Percentiles rank a stretch among this genome's conserved stretches.
Evolutionary conservation across 768 basidiomycete genomes (phyloP).

Genomic region (Termitomyces eurrhizus): DNA sequence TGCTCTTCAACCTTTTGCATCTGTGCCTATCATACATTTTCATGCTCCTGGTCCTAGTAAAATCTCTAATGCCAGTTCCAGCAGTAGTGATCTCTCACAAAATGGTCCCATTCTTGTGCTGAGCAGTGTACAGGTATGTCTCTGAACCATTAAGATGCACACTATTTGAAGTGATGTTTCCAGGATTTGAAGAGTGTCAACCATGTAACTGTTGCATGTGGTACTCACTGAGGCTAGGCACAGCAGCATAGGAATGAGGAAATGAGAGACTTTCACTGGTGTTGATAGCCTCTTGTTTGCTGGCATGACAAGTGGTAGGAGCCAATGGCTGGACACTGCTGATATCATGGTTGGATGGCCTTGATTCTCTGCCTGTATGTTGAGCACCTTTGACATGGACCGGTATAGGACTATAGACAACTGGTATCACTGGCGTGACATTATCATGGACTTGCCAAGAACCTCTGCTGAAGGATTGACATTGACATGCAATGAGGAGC

Average conservation of each 20-base stretch:
- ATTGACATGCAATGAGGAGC: background rate
- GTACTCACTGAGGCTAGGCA: constrained; percentile 54
- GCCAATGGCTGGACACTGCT: constrained; percentile 67
- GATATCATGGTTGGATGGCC: constrained; percentile 47
- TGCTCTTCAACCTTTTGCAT: constrained; percentile 55
- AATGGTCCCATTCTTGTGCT: constrained; percentile 46
- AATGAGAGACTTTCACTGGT: constrained; percentile 40
- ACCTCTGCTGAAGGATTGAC: background rate
- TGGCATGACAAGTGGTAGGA: constrained; percentile 62
- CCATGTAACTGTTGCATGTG: constrained; percentile 49
- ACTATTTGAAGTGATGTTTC: constrained; percentile 37
- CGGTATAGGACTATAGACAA: constrained; percentile 63
- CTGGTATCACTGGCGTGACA: constrained; percentile 48
- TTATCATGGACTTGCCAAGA: constrained; percentile 58
- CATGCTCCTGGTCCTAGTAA: constrained; percentile 45
- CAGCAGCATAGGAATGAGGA: constrained; percentile 72
- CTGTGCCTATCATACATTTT: constrained; percentile 65
- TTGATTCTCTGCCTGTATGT: constrained; percentile 47
- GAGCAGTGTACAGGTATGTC: constrained; percentile 59
- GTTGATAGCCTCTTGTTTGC: constrained; percentile 48
- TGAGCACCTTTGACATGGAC: constrained; percentile 59
- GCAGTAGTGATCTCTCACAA: constrained; percentile 52
- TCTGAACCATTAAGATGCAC: constrained; percentile 56
- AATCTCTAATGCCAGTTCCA: constrained; percentile 32
- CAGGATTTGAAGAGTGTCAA: constrained; percentile 49